Percentiles rank a stretch among this genome's conserved stretches.
Conservation (phyloP, 257 asterid species). For the Galeopsis tetrahit region DNA sequence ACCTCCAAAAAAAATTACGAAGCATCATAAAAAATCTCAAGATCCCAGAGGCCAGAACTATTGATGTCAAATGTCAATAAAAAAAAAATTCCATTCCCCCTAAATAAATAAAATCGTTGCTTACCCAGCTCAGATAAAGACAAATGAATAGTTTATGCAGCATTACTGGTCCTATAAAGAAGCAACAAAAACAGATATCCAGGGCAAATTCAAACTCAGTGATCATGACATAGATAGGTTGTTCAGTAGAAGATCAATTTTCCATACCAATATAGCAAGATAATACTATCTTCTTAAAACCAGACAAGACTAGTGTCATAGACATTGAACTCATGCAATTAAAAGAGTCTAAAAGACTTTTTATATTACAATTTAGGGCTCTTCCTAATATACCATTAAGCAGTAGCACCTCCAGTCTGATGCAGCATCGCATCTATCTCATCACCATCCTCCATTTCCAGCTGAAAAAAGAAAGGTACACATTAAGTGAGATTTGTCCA, state of each 20-base stretch:
- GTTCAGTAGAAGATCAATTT: neutral
- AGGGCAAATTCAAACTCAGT: too few species aligned
- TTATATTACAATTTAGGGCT: conserved; percentile 21
- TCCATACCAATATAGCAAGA: neutral
- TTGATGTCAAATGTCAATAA: too few species aligned
- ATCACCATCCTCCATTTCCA: conserved; percentile 59
- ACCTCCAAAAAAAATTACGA: too few species aligned
- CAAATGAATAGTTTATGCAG: too few species aligned
- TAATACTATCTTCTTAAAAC: neutral
- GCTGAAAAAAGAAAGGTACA: conserved; percentile 32
- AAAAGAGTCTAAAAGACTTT: conserved; percentile 3
- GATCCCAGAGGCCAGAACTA: too few species aligned
- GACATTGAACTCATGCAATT: neutral
- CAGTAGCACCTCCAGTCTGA: conserved; percentile 46
- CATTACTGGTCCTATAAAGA: neutral
- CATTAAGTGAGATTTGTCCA: neutral
- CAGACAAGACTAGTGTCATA: conserved; percentile 3
- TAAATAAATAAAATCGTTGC: too few species aligned
- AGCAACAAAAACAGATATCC: neutral
- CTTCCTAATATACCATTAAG: neutral
- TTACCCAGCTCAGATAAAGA: too few species aligned
- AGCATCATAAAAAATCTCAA: too few species aligned
- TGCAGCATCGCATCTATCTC: conserved; percentile 57
- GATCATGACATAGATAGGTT: too few species aligned
- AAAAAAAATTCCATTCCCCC: too few species aligned